phyloP scores from a whole-genome alignment of 2,329 filamentous ascomycete species.

The Fusarium devonianum region DNA sequence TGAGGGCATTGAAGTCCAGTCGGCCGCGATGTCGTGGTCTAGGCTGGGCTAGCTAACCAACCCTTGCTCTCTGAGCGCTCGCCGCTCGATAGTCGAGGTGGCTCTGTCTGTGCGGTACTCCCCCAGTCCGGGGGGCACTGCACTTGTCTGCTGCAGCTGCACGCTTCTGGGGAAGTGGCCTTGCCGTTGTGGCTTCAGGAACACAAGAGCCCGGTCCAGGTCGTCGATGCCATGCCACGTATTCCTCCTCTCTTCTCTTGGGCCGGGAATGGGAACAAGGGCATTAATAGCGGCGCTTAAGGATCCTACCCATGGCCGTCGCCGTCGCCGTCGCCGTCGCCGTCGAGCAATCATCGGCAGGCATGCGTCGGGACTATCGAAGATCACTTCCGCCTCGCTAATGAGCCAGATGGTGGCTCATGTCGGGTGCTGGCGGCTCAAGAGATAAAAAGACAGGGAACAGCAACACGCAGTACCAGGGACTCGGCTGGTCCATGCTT shows the following conservation, averaged over 20 bases:
- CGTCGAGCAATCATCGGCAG: slow-evolving; percentile 15
- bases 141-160: slow-evolving; percentile 37
- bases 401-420: slow-evolving; percentile 22
- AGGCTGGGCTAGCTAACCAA: neutral
- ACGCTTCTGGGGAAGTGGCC: slow-evolving; percentile 32
- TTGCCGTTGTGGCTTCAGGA: slow-evolving; percentile 20
- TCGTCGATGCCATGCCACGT: slow-evolving; percentile 5
- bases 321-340: slow-evolving; percentile 1
- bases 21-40: slow-evolving; percentile 12
- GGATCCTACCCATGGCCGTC: slow-evolving; percentile 1
- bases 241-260: slow-evolving; percentile 23
- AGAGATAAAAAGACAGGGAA: slow-evolving; percentile 10
- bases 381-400: slow-evolving; percentile 28
- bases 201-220: neutral
- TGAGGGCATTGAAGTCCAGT: slow-evolving; percentile 3
- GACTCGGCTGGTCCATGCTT: slow-evolving; percentile 2
- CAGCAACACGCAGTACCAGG: slow-evolving; percentile 4
- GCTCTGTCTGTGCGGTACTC: slow-evolving; percentile 32
- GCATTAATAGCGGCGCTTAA: slow-evolving; percentile 13
- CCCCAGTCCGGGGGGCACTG: slow-evolving; percentile 7
- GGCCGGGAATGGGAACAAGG: slow-evolving; percentile 20
- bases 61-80: slow-evolving; percentile 1
- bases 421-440: slow-evolving; percentile 31
- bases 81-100: slow-evolving; percentile 9
- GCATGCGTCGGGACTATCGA: slow-evolving; percentile 26